Evolutionary conservation across 805 yeast species (phyloP).

Genomic region (Lipomyces chichibuensis): DNA sequence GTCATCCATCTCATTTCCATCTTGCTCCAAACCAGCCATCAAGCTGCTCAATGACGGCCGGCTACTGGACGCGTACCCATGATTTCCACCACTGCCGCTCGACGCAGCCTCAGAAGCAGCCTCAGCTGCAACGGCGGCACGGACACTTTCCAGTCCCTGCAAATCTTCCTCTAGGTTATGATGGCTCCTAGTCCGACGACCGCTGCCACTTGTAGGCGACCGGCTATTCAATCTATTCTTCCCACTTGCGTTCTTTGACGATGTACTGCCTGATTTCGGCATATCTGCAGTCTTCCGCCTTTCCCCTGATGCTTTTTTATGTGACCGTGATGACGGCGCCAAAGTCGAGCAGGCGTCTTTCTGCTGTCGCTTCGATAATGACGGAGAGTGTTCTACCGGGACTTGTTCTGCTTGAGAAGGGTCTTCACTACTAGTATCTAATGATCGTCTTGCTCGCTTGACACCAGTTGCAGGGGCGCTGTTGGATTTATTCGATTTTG

Average conservation of each 20-base stretch:
- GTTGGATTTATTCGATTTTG: background rate
- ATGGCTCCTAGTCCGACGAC: constrained; percentile 24
- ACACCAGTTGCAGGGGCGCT: background rate
- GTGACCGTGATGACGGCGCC: constrained; percentile 1
- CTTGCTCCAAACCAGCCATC: constrained; percentile 26
- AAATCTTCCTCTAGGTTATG: constrained; percentile 28
- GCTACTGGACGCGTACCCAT: background rate
- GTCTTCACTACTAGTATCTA: constrained; percentile 3
- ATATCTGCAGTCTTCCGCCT: background rate
- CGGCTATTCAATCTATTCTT: constrained; percentile 5
- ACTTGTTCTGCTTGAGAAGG: background rate
- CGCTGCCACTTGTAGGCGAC: constrained; percentile 12
- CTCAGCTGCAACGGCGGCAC: constrained; percentile 22
- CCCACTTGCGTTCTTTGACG: background rate
- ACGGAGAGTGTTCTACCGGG: background rate
- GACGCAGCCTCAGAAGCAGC: constrained; percentile 7
- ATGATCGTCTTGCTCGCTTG: constrained; percentile 14
- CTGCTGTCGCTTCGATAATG: background rate
- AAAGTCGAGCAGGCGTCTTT: background rate
- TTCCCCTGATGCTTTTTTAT: background rate
- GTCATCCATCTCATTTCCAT: constrained; percentile 22
- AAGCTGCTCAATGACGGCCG: constrained; percentile 7
- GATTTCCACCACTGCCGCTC: background rate
- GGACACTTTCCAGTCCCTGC: constrained; percentile 24
- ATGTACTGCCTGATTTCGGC: background rate